A percentile compares a stretch with the other conserved stretches of the same genome.
phyloP scores from a whole-genome alignment of 1,139 yeast genomes.

The Citeromyces hawaiiensis region DNA sequence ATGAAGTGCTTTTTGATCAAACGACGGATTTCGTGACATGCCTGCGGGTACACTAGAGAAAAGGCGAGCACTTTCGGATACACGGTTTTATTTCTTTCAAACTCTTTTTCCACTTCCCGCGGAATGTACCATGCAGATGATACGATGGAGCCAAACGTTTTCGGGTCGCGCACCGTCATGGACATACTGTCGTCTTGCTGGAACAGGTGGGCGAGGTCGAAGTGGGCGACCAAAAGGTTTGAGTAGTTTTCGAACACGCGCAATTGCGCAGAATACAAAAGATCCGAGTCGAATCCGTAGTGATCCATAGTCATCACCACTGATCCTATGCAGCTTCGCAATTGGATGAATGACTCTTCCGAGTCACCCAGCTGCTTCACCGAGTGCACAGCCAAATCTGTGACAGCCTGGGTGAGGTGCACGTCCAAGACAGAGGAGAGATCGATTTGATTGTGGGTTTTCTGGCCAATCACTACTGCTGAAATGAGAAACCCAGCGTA shows the following conservation, averaged over 20 bases:
- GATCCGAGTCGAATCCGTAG: neutral
- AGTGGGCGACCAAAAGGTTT: conserved; percentile 9
- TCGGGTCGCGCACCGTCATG: conserved; percentile 45
- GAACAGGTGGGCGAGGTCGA: conserved; percentile 40
- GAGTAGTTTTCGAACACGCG: neutral
- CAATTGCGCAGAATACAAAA: neutral
- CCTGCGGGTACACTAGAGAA: conserved; percentile 77
- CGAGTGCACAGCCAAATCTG: conserved; percentile 5
- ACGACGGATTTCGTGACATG: conserved; percentile 62
- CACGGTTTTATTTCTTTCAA: conserved; percentile 23
- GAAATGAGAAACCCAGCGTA: neutral
- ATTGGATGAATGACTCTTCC: neutral
- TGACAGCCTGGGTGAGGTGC: neutral
- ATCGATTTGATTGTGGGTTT: neutral
- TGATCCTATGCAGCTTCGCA: neutral
- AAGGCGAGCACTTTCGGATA: conserved; percentile 80
- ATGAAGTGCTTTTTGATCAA: conserved; percentile 47
- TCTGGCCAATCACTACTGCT: neutral
- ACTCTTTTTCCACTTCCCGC: conserved; percentile 10
- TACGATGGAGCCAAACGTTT: conserved; percentile 49
- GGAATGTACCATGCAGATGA: conserved; percentile 60
- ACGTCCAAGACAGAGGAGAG: neutral
- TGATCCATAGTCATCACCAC: neutral
- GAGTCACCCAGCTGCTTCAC: conserved; percentile 12
- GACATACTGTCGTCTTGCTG: conserved; percentile 85